Evolutionary conservation across 2,329 filamentous ascomycete genomes (phyloP).

Genomic region (Epichloe glyceriae): DNA sequence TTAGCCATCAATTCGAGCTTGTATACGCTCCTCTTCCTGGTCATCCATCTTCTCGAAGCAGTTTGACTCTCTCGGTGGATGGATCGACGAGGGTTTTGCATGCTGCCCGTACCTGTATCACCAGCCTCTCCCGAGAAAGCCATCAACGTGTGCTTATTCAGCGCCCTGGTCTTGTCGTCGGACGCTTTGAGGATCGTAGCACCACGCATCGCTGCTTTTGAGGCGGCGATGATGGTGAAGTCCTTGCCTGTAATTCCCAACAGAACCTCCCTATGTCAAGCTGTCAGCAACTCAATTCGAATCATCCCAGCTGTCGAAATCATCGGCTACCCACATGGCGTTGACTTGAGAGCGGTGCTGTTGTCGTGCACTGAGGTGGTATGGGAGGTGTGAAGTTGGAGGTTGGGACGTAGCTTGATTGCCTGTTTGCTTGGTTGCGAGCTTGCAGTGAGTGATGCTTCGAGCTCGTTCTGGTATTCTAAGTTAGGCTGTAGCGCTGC

Average conservation of each 20-base stretch:
- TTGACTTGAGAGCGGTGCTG: background rate
- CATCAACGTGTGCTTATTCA: constrained; percentile 92
- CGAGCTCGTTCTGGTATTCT: constrained; percentile 2
- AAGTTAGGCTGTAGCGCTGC: constrained; percentile 25
- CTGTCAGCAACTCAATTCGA: background rate
- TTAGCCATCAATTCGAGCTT: constrained; percentile 11
- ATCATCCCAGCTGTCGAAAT: background rate
- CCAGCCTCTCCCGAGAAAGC: constrained; percentile 93
- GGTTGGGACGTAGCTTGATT: background rate
- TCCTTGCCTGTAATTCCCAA: constrained; percentile 98
- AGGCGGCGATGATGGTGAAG: constrained; percentile 94
- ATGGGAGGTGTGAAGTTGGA: constrained; percentile 3
- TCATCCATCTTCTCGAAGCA: background rate
- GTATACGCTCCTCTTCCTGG: no score
- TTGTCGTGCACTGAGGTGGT: constrained; percentile 1
- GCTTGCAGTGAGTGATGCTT: background rate
- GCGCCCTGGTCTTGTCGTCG: constrained; percentile 88
- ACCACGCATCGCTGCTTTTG: constrained; percentile 96
- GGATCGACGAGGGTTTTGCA: background rate
- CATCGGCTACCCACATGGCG: constrained; percentile 5
- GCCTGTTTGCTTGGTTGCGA: background rate
- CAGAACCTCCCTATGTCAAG: constrained; percentile 70
- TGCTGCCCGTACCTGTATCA: constrained; percentile 59
- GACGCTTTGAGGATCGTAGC: constrained; percentile 87
- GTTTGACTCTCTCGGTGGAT: background rate